Evolutionary conservation across 2,329 filamentous ascomycete species (phyloP).

Genomic region (Penicillium janthinellum): DNA sequence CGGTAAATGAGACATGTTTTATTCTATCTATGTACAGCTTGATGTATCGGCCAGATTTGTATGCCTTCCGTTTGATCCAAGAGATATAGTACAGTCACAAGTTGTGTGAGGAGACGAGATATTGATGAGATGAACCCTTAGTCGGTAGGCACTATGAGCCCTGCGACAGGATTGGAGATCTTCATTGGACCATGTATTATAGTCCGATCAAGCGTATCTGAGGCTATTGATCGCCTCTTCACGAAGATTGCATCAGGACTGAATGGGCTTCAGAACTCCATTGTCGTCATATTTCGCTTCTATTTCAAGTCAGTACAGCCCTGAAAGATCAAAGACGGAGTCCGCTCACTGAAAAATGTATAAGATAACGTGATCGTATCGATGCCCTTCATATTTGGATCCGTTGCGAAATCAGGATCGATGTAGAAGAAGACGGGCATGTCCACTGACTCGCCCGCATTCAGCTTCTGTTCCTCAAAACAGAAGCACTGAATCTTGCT

Average conservation of each 20-base stretch:
- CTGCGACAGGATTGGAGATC: not conserved
- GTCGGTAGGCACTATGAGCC: not conserved
- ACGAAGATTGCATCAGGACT: conserved; percentile 30
- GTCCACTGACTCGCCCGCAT: conserved; percentile 94
- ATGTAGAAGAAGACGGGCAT: conserved; percentile 99
- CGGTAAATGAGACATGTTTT: not conserved
- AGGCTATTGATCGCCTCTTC: not conserved
- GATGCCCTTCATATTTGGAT: conserved; percentile 89
- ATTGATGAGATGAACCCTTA: not conserved
- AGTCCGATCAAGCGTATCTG: not conserved
- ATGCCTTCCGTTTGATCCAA: not conserved
- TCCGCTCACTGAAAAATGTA: conserved; percentile 88
- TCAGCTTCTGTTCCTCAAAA: conserved; percentile 93
- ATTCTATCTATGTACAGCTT: conserved; percentile 1
- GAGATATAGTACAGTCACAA: conserved; percentile 24
- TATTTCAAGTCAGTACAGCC: conserved; percentile 43
- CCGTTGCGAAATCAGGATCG: conserved; percentile 89
- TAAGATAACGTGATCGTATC: conserved; percentile 96
- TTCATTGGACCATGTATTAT: not conserved
- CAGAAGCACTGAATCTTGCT: conserved; percentile 99
- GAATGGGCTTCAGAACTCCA: conserved; percentile 65
- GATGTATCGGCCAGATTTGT: not conserved
- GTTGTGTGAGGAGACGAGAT: conserved; percentile 22
- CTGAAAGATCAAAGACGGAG: not conserved
- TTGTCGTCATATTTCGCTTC: conserved; percentile 85